Evolutionary conservation across 2,329 filamentous ascomycete genomes (phyloP).

Genomic region (Fusarium bactridioides): DNA sequence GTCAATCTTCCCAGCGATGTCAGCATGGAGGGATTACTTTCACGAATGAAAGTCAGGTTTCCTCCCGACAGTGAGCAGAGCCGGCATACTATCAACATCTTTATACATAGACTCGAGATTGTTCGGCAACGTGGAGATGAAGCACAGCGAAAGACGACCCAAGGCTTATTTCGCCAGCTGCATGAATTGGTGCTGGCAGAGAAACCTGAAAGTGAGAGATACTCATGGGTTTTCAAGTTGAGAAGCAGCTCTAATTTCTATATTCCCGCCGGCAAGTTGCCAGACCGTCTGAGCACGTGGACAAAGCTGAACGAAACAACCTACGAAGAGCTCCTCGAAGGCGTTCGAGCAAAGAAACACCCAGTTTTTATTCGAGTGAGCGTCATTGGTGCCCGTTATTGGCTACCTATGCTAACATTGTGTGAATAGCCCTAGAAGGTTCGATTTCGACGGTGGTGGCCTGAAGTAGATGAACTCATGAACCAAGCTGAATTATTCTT

Average conservation of each 20-base stretch:
- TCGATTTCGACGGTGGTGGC: constrained; percentile 33
- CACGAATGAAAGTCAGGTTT: constrained; percentile 30
- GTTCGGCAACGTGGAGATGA: neutral
- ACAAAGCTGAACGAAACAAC: constrained; percentile 6
- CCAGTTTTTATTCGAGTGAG: constrained; percentile 35
- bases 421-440: constrained; percentile 37
- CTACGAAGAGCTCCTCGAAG: constrained; percentile 12
- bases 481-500: neutral
- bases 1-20: constrained; percentile 15
- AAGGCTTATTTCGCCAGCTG: neutral
- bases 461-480: constrained; percentile 16
- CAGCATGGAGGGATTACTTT: constrained; percentile 1
- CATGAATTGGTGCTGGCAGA: neutral
- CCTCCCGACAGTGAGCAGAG: constrained; percentile 17
- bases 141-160: constrained; percentile 7
- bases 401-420: neutral
- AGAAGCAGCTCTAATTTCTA: constrained; percentile 5
- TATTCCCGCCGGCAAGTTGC: constrained; percentile 18
- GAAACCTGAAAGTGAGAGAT: constrained; percentile 2
- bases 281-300: constrained; percentile 22
- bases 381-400: neutral
- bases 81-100: neutral
- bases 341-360: constrained; percentile 15
- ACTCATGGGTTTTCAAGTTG: constrained; percentile 30
- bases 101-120: constrained; percentile 8